These are phyloP conservation scores for Circinella minor DNA, from an alignment of 371 early-diverging fungal species.

Conservation along the genomic window DNA sequence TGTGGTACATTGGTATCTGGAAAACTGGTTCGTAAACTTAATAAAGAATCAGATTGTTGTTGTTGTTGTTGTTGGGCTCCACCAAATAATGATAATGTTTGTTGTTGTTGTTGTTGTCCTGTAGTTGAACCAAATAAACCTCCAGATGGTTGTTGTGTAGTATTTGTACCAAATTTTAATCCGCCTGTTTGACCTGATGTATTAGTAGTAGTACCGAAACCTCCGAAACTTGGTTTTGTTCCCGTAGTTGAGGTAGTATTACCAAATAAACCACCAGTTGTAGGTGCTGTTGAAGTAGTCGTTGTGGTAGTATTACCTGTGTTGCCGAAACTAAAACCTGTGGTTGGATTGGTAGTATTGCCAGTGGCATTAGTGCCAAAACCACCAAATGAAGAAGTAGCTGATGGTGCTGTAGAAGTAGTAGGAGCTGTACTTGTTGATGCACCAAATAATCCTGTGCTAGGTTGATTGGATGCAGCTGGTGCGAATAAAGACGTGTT, in stretches of 20 bases:
- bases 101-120: constrained; percentile 15
- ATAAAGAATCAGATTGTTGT: constrained; percentile 20
- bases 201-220: neutral
- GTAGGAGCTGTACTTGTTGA: constrained; percentile 7
- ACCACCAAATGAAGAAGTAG: constrained; percentile 2
- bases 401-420: neutral
- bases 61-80: constrained; percentile 23
- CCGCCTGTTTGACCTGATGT: neutral
- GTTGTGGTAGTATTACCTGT: neutral
- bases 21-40: constrained; percentile 26
- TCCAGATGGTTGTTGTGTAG: neutral
- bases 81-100: neutral
- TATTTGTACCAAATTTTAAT: neutral
- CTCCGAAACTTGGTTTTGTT: constrained; percentile 3
- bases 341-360: no score
- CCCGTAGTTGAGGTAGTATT: neutral
- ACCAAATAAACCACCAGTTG: neutral
- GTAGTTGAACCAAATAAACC: neutral
- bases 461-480: constrained; percentile 10
- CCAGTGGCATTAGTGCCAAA: neutral
- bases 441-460: constrained; percentile 7
- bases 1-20: constrained; percentile 32
- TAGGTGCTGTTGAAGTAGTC: neutral
- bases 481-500: constrained; percentile 26
- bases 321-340: neutral